phyloP scores from a whole-genome alignment of 2,329 filamentous ascomycete species.

The Plenodomus biglobosus region DNA sequence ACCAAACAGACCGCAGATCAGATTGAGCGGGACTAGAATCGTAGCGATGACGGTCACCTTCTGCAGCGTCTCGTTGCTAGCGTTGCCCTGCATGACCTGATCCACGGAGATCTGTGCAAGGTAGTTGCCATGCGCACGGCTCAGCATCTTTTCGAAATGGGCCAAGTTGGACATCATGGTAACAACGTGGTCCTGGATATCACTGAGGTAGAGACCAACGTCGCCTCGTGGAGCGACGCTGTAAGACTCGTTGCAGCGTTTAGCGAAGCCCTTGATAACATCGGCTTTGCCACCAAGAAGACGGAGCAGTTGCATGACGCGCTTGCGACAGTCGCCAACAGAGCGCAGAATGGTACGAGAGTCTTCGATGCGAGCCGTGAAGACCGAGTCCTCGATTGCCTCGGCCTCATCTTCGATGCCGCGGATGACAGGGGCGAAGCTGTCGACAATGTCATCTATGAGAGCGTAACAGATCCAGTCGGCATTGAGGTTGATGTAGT shows the following conservation, averaged over 20 bases:
- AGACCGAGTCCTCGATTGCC: slow-evolving; percentile 91
- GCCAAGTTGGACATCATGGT: slow-evolving; percentile 97
- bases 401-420: slow-evolving; percentile 88
- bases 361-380: slow-evolving; percentile 86
- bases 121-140: slow-evolving; percentile 92
- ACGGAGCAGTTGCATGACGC: slow-evolving; percentile 89
- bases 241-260: slow-evolving; percentile 98
- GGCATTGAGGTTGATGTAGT: slow-evolving; percentile 90
- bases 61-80: slow-evolving; percentile 84
- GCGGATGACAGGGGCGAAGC: slow-evolving; percentile 85
- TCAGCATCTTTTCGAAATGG: slow-evolving; percentile 97
- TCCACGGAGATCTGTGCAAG: slow-evolving; percentile 92
- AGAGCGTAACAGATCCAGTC: slow-evolving; percentile 99
- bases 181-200: slow-evolving; percentile 98
- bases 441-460: slow-evolving; percentile 98
- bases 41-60: slow-evolving; percentile 95
- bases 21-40: slow-evolving; percentile 92
- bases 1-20: slow-evolving; percentile 83
- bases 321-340: slow-evolving; percentile 90
- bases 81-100: slow-evolving; percentile 83
- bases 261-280: slow-evolving; percentile 94
- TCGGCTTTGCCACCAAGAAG: slow-evolving; percentile 97
- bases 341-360: slow-evolving; percentile 82
- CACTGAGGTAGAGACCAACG: slow-evolving; percentile 92
- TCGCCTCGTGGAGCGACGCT: slow-evolving; percentile 93